phyloP scores from a whole-genome alignment of 163 green algal genomes.

The Chlamydomonas reinhardtii region DNA sequence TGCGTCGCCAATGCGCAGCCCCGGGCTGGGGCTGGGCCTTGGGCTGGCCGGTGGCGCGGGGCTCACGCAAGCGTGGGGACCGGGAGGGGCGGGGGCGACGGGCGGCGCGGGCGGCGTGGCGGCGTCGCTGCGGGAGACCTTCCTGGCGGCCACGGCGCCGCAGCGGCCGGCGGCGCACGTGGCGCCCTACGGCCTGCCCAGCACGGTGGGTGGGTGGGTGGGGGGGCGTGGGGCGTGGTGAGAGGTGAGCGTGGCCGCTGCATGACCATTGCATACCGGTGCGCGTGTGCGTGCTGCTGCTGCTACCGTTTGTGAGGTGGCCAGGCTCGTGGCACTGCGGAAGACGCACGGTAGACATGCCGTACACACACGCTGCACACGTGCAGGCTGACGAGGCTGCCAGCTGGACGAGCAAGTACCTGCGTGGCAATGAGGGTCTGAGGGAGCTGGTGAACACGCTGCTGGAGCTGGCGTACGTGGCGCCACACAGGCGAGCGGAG shows the following conservation, averaged over 20 bases:
- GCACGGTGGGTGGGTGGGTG: not conserved
- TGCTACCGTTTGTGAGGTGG: no score
- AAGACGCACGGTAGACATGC: no score
- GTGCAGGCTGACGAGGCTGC: slow-evolving; percentile 31
- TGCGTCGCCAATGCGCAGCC: not conserved
- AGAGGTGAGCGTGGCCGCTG: no score
- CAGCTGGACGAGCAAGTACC: slow-evolving; percentile 69
- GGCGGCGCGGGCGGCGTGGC: not conserved
- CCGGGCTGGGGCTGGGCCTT: no score
- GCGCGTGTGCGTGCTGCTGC: no score
- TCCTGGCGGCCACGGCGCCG: slow-evolving; percentile 32
- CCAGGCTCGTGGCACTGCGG: no score
- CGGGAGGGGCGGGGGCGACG: not conserved
- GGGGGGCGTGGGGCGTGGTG: no score
- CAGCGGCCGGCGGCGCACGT: slow-evolving; percentile 32
- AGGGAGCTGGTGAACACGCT: slow-evolving; percentile 65
- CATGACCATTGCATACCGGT: no score
- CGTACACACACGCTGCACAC: no score
- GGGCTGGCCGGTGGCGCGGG: no score
- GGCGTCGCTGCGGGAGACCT: slow-evolving; percentile 34
- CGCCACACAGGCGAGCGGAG: slow-evolving; percentile 41
- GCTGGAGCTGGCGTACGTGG: slow-evolving; percentile 69
- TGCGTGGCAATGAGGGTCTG: slow-evolving; percentile 62
- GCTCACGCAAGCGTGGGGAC: no score
- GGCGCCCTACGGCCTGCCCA: slow-evolving; percentile 19